phyloP scores from a whole-genome alignment of 331 rosid genomes.

The Pyracantha coccinea region DNA sequence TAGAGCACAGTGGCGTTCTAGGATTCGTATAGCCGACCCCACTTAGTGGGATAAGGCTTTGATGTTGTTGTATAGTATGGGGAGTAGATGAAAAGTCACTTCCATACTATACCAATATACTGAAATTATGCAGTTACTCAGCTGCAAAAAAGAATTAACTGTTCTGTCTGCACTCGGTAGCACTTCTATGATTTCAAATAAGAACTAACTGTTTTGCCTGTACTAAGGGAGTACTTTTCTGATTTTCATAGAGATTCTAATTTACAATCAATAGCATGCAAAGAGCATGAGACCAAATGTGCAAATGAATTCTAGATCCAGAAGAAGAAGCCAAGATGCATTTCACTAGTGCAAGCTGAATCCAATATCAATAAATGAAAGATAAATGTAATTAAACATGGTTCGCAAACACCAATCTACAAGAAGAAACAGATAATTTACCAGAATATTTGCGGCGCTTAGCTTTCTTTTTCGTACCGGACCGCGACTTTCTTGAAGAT shows the following conservation, averaged over 20 bases:
- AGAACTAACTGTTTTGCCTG: background rate
- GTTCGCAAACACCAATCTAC: background rate
- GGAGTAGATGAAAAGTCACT: background rate
- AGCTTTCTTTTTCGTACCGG: constrained; percentile 55
- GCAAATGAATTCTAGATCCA: background rate
- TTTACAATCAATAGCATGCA: background rate
- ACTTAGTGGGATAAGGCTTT: too few relatives aligned
- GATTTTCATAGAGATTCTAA: background rate
- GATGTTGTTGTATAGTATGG: background rate
- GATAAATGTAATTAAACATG: background rate
- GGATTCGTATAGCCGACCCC: too few relatives aligned
- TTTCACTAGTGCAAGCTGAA: background rate
- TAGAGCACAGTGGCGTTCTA: too few relatives aligned
- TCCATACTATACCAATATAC: background rate
- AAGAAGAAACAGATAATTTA: constrained; percentile 17
- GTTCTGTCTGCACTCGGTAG: background rate
- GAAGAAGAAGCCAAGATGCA: background rate
- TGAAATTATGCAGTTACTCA: background rate
- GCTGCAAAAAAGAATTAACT: background rate
- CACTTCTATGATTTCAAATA: background rate
- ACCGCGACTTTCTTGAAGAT: constrained; percentile 34
- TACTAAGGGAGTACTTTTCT: background rate
- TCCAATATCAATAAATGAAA: background rate
- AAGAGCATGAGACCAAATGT: background rate
- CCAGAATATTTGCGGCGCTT: constrained; percentile 70